Base-by-base conservation (phyloP, 2,329 filamentous ascomycete species). In the Arthroderma uncinatum region DNA sequence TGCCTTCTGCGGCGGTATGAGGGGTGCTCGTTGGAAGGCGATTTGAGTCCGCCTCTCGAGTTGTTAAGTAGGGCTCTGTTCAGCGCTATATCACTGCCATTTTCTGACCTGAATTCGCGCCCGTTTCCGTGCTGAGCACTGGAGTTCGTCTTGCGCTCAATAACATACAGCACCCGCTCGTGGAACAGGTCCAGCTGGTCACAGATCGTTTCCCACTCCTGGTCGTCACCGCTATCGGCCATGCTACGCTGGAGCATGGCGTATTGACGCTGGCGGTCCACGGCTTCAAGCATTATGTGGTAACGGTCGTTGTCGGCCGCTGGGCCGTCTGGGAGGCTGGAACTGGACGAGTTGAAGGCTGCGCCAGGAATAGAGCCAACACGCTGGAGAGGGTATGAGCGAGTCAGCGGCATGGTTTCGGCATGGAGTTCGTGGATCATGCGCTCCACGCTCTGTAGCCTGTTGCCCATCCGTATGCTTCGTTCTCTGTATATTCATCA, bases 121-220 rank as follows among this genome's bases (percentile, higher is more conserved):
- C 55, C 58, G 10, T 42, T 58, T 2, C 60, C 39, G 34, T 57
- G 56, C 19, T 61, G 60, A 40, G 54, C 56, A 10, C 53, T 59
- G 4, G 42, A 54, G 34, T 42, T 61, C 4, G 50, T 57, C 21
- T 57, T 60, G 10, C 58, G 37, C 16, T 61, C 54, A 19, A 59
- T 59, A 21, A 54, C 47, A 52, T 61, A 58, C 10, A 61, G 23
- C 0, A 61, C 56, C 23, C 60, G 55, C 12, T 54, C 6, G n/a
- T 58, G 40, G 56, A 60, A 58, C 9, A 30, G 21, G 19, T 61
- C 60, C 2, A 60, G 58, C 42, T 61, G 58, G 21, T 44, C 53
- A n/a, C 57, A 57, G n/a, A 61, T 58, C 28, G 54, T 42, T 14
- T 59, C 59, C 59, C 59, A 57, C 28, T 58, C 60, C 36, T 59